Conservation (phyloP, 352 stramenopile species). For the Pythium utonaiense region DNA sequence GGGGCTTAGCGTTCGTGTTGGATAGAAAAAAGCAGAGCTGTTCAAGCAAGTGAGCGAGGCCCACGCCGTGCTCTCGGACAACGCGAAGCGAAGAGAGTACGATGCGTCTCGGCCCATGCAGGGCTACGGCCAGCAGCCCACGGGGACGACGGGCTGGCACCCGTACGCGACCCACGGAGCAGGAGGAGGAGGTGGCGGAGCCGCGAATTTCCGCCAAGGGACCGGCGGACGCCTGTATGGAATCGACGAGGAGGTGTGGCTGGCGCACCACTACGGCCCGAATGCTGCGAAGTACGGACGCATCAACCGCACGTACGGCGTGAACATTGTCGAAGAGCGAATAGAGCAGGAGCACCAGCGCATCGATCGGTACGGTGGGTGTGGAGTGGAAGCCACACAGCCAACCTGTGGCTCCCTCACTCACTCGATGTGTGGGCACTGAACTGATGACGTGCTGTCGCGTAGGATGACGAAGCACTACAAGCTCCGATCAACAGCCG, state of each 20-base stretch:
- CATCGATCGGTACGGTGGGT: constrained; percentile 37
- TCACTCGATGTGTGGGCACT: too few species aligned
- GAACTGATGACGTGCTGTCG: background rate
- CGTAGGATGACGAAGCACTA: constrained; percentile 61
- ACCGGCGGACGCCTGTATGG: constrained; percentile 40
- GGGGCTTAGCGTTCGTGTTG: too few species aligned
- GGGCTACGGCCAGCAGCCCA: constrained; percentile 41
- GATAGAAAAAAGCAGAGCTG: constrained; percentile 71
- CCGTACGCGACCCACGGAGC: constrained; percentile 46
- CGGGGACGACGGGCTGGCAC: constrained; percentile 39
- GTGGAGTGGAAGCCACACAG: too few species aligned
- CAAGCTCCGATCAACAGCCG: constrained; percentile 57
- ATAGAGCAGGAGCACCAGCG: constrained; percentile 61
- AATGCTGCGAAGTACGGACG: constrained; percentile 39
- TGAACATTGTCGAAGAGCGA: constrained; percentile 71
- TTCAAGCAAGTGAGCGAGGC: constrained; percentile 84
- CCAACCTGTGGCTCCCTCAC: too few species aligned
- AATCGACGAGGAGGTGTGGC: constrained; percentile 82
- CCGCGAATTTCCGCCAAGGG: constrained; percentile 17
- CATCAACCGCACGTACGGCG: constrained; percentile 60
- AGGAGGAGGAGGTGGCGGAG: background rate
- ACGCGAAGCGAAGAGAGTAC: constrained; percentile 53
- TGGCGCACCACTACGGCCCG: constrained; percentile 77
- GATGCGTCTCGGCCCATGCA: constrained; percentile 46
- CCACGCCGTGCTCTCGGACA: constrained; percentile 73